Percentiles rank a stretch among this genome's conserved stretches.
Conservation (phyloP, 2,329 filamentous ascomycete genomes). For the Albifimbria verrucaria region DNA sequence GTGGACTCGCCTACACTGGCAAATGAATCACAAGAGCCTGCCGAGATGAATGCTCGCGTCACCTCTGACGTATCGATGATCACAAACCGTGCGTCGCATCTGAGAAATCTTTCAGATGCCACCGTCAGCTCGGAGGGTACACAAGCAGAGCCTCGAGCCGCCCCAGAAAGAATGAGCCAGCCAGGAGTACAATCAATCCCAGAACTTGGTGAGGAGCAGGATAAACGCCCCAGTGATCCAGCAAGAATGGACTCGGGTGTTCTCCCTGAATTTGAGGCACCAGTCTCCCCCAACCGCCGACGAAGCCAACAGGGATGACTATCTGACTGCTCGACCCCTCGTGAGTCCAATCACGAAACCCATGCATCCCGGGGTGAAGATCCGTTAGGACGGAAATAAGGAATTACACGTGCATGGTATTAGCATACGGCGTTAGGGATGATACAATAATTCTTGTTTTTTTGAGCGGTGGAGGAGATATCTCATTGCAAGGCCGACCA, state of each 20-base stretch:
- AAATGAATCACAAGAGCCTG: neutral
- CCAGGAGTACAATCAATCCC: conserved; percentile 7
- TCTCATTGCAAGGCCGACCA: no score
- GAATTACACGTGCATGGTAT: conserved; percentile 1
- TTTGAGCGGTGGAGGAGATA: neutral
- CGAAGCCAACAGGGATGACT: conserved; percentile 22
- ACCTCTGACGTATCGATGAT: conserved; percentile 18
- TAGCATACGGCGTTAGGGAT: conserved; percentile 16
- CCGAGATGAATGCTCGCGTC: conserved; percentile 10
- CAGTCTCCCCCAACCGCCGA: conserved; percentile 22
- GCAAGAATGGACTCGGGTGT: neutral
- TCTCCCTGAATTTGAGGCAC: neutral
- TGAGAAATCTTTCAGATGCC: conserved; percentile 12
- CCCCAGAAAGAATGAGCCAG: neutral
- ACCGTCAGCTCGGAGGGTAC: conserved; percentile 18
- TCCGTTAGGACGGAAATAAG: conserved; percentile 4
- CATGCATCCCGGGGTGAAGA: conserved; percentile 40
- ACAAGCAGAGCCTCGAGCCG: neutral
- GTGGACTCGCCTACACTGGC: neutral
- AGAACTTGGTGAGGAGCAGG: neutral
- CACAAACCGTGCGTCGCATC: conserved; percentile 14
- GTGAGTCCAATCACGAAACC: conserved; percentile 27
- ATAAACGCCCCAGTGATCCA: neutral
- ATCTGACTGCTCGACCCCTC: conserved; percentile 20
- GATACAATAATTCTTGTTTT: neutral